Evolutionary conservation across 2,329 filamentous ascomycete genomes (phyloP), one percentile per base, ranked within the genome.

Genomic region (Claviceps sp.): DNA sequence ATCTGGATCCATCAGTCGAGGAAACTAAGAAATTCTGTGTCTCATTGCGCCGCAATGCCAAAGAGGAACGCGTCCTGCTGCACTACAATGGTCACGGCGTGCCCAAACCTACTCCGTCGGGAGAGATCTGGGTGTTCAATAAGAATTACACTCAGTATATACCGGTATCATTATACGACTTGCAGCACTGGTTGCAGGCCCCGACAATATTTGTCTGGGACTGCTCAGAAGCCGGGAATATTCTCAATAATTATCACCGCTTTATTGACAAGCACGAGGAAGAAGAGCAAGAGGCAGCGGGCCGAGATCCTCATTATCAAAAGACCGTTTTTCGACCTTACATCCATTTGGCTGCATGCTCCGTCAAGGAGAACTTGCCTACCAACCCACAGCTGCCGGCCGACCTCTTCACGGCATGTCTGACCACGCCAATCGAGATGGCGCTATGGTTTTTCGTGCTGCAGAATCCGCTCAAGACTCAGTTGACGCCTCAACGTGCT

Each of bases 91-190:
- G 93, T 16, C 93, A 98, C 66, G 93, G 93, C 46, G 93, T 98
- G 11, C 93, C 93, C 1, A 88, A 96, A 62, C 93, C 93, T 3
- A 98, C 93, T 0, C 82, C 86, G 3, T 96, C 91, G 4, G 93
- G 93, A 14, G 93, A 98, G 67, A 95, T 98, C 20, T 98, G 93
- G 93, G 94, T 97, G 5, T 98, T 98, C 68, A 98, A 98, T 69
- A 91, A 93, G 60, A 97, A 88, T 59, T 98, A 96, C 65, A 98
- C 93, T 0, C 93, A 98, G 68, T 98, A 98, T 64, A 98, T 98
- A 43, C 93, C 93, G 0, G 87, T 98, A 44, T 95, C 91, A 1
- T 73, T 98, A 8, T 96, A 95, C 62, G 93, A 98, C 64, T 71
- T 98, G 45, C 91, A 97, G 67, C 85, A 87, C 53, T 98, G 93